phyloP scores from a whole-genome alignment of 2,329 filamentous ascomycete genomes.

The Zymoseptoria crescenta region DNA sequence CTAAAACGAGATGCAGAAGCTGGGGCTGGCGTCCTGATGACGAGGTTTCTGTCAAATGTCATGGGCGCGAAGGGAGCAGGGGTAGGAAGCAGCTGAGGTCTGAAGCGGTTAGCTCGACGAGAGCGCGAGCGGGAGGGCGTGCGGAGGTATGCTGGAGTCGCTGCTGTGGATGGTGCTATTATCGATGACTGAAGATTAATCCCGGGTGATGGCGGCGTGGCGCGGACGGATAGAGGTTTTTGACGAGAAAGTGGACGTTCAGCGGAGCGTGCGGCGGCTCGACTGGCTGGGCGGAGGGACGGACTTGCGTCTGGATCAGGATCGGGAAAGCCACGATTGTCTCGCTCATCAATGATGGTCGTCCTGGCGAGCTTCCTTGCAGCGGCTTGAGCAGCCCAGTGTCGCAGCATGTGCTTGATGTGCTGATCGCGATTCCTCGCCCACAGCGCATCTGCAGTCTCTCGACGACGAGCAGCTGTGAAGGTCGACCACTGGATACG shows the following conservation, averaged over 20 bases:
- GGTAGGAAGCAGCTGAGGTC: conserved; percentile 26
- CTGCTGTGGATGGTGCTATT: neutral
- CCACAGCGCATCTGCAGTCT: conserved; percentile 47
- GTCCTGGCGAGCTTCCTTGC: conserved; percentile 17
- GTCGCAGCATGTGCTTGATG: conserved; percentile 46
- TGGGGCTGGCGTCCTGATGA: conserved; percentile 24
- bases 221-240: neutral
- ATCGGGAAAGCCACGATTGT: neutral
- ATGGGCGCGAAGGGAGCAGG: conserved; percentile 26
- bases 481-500: conserved; percentile 53
- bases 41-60: conserved; percentile 20
- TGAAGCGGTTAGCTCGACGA: conserved; percentile 12
- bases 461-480: conserved; percentile 43
- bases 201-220: neutral
- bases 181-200: neutral
- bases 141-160: conserved; percentile 35
- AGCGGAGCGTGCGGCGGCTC: conserved; percentile 20
- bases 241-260: conserved; percentile 15
- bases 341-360: neutral
- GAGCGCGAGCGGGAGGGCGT: conserved; percentile 34
- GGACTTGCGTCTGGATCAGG: conserved; percentile 23
- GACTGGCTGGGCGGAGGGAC: conserved; percentile 24
- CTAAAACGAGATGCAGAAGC: conserved; percentile 1
- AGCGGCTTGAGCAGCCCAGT: conserved; percentile 45
- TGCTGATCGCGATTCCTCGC: conserved; percentile 49